These are phyloP conservation scores for Neoboletus brunneissimus DNA, from an alignment of 768 basidiomycete genomes.

Conservation along the genomic window DNA sequence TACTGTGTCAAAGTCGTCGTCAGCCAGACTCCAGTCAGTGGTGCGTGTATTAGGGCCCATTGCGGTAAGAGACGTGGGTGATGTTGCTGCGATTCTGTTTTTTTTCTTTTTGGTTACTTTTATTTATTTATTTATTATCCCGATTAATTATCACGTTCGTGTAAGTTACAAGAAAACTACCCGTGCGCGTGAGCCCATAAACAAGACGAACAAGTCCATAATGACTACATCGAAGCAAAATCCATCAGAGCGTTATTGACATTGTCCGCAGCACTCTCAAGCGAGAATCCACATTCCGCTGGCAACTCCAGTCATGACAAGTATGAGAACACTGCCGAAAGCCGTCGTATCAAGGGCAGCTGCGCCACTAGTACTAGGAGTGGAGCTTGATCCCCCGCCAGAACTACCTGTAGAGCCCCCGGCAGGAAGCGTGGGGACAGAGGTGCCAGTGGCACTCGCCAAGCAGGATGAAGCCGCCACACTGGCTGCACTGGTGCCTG, in stretches of 20 bases:
- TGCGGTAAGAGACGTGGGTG: slow-evolving; percentile 7
- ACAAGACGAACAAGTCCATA: background rate
- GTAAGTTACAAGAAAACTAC: slow-evolving; percentile 4
- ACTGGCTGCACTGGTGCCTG: slow-evolving; percentile 46
- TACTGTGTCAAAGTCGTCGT: slow-evolving; percentile 44
- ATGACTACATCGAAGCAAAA: background rate
- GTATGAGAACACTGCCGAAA: slow-evolving; percentile 36
- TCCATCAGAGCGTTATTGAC: background rate
- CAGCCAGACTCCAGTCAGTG: slow-evolving; percentile 46
- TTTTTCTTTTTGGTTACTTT: background rate
- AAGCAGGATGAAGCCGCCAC: slow-evolving; percentile 67
- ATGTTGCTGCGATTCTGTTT: background rate
- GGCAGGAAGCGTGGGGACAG: slow-evolving; percentile 54
- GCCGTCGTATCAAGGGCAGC: slow-evolving; percentile 31
- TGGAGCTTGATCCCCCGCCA: slow-evolving; percentile 23
- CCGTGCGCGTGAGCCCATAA: background rate
- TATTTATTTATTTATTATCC: background rate
- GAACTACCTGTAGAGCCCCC: slow-evolving; percentile 22
- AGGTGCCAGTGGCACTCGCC: slow-evolving; percentile 58
- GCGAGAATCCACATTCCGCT: slow-evolving; percentile 46
- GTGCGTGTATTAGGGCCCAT: slow-evolving; percentile 26
- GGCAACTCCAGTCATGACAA: slow-evolving; percentile 36
- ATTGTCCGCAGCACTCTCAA: slow-evolving; percentile 1
- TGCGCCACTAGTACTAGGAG: slow-evolving; percentile 23
- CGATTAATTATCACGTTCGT: background rate